Conservation (phyloP, 495 filamentous ascomycete genomes). For the Xylaria curta region DNA sequence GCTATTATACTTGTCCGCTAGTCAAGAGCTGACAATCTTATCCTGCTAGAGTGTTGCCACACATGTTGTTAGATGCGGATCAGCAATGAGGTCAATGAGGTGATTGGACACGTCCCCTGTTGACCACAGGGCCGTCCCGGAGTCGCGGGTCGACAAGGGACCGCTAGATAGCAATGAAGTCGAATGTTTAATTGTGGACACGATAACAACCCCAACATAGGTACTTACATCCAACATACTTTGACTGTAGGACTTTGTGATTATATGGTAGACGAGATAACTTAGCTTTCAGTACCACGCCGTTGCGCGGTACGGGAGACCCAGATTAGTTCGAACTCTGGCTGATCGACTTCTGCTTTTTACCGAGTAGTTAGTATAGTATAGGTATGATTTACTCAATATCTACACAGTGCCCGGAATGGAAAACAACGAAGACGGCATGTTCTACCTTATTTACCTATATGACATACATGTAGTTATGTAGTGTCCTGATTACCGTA, state of each 20-base stretch:
- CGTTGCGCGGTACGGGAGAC: not conserved
- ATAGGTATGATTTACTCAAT: not conserved
- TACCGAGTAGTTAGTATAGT: not conserved
- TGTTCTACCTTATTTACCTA: too few relatives aligned
- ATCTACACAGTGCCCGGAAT: not conserved
- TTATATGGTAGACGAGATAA: not conserved
- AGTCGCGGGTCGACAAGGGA: constrained; percentile 22
- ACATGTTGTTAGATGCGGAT: constrained; percentile 8
- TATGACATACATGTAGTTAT: not conserved
- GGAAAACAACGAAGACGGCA: too few relatives aligned
- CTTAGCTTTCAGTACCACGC: not conserved
- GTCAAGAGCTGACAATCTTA: constrained; percentile 12
- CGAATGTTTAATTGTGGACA: not conserved
- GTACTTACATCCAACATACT: too few relatives aligned
- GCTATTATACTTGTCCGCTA: not conserved
- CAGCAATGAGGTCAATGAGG: not conserved
- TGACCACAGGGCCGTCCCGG: constrained; percentile 14
- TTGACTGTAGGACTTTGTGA: not conserved
- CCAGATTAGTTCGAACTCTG: not conserved
- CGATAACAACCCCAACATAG: not conserved
- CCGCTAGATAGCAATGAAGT: not conserved
- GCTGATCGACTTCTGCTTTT: not conserved
- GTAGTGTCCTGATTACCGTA: not conserved
- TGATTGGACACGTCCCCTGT: constrained; percentile 11
- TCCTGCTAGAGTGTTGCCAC: constrained; percentile 8